These are phyloP conservation scores for Nothopassalora personata DNA, from an alignment of 2,329 filamentous ascomycete species.

Conservation along the genomic window DNA sequence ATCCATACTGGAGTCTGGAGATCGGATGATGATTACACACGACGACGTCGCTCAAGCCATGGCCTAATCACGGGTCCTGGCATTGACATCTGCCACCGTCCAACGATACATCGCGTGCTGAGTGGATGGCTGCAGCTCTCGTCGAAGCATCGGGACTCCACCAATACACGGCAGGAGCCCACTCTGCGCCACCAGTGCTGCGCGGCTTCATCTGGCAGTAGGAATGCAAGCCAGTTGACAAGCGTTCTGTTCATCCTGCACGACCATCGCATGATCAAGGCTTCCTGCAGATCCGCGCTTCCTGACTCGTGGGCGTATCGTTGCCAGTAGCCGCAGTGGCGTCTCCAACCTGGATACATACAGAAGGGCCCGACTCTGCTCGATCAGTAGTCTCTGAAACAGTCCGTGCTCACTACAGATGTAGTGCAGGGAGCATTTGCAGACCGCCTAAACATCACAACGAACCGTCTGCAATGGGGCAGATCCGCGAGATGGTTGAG, in stretches of 20 bases:
- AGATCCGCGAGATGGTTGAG: constrained; percentile 8
- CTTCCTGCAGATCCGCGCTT: constrained; percentile 9
- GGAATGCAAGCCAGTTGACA: constrained; percentile 13
- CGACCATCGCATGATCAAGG: constrained; percentile 10
- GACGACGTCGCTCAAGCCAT: constrained; percentile 5
- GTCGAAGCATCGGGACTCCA: constrained; percentile 9
- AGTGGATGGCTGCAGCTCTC: constrained; percentile 16
- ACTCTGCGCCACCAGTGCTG: constrained; percentile 13
- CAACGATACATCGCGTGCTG: constrained; percentile 17
- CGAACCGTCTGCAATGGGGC: constrained; percentile 6
- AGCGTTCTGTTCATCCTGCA: constrained; percentile 11
- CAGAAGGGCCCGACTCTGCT: constrained; percentile 24
- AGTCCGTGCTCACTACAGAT: constrained; percentile 24
- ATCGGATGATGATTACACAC: constrained; percentile 9
- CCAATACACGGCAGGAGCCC: constrained; percentile 11
- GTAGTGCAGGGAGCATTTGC: constrained; percentile 19
- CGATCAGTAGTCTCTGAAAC: constrained; percentile 26
- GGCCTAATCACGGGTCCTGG: constrained; percentile 8
- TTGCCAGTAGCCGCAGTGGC: constrained; percentile 10
- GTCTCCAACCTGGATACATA: constrained; percentile 13
- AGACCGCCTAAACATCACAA: constrained; percentile 23
- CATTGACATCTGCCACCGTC: constrained; percentile 19
- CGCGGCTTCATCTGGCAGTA: constrained; percentile 8
- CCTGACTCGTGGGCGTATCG: constrained; percentile 6
- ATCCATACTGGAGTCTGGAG: background rate